Evolutionary conservation across 176 grass and related monocot species (phyloP).

Genomic region (Cenchrus purpureus): DNA sequence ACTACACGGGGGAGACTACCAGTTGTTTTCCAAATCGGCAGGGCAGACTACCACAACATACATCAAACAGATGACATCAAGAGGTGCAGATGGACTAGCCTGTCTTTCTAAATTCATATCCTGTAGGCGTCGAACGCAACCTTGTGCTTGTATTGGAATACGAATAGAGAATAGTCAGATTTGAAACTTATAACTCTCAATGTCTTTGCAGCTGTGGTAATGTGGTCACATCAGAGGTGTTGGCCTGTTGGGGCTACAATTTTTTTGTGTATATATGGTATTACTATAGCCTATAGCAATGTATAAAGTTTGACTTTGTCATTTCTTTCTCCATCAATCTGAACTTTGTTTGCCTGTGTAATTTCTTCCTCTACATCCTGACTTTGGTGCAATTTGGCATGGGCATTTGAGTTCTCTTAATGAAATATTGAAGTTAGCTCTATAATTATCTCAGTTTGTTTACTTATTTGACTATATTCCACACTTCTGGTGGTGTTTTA

Average conservation of each 20-base stretch:
- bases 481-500: background rate
- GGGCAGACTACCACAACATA: background rate
- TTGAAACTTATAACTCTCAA: background rate
- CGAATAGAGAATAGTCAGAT: background rate
- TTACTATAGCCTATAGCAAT: no score
- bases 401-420: background rate
- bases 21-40: background rate
- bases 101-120: background rate
- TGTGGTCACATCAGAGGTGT: background rate
- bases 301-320: no score
- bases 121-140: background rate
- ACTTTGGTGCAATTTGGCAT: background rate
- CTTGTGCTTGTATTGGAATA: background rate
- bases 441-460: background rate
- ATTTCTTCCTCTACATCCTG: background rate
- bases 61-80: background rate
- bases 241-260: no score
- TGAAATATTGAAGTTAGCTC: background rate
- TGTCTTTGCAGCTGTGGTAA: background rate
- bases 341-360: background rate
- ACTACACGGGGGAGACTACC: background rate
- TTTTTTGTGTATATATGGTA: no score
- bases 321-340: no score
- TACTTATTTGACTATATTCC: background rate
- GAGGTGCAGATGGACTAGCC: background rate